Evolutionary conservation across 225 moss, liverwort and hornwort genomes (phyloP).

Genomic region (Asterella californica): DNA sequence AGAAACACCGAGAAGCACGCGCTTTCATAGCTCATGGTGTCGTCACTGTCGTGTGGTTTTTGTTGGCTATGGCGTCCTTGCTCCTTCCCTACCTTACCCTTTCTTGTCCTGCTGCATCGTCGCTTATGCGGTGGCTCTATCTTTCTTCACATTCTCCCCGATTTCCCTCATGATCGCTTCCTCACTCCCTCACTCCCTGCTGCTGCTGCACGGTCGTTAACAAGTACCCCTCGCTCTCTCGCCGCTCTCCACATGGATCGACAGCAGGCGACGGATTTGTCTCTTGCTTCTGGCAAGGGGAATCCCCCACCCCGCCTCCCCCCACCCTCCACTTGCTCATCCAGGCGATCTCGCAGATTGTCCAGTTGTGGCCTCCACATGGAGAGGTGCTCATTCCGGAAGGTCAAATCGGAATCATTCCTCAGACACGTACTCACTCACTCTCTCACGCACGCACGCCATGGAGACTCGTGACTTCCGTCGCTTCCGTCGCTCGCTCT

Average conservation of each 20-base stretch:
- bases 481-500: not conserved
- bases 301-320: not conserved
- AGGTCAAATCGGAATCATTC: not conserved
- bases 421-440: not conserved
- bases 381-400: not conserved
- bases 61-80: not conserved
- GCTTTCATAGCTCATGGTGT: not conserved
- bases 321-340: not conserved
- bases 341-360: not conserved
- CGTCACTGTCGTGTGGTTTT: too few species aligned
- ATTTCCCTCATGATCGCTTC: not conserved
- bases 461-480: not conserved
- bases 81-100: not conserved
- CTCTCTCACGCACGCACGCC: not conserved
- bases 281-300: not conserved
- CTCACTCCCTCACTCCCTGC: too few species aligned
- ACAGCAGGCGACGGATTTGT: constrained; percentile 5
- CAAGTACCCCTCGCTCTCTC: not conserved
- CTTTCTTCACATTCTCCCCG: not conserved
- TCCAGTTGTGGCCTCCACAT: constrained; percentile 3
- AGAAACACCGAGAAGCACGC: not conserved
- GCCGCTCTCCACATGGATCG: constrained; percentile 4
- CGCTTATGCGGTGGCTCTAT: constrained; percentile 5
- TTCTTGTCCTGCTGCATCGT: constrained; percentile 4
- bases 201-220: not conserved